Conservation (phyloP, 192 early-diverging fungal species). For the Podila minutissima region DNA sequence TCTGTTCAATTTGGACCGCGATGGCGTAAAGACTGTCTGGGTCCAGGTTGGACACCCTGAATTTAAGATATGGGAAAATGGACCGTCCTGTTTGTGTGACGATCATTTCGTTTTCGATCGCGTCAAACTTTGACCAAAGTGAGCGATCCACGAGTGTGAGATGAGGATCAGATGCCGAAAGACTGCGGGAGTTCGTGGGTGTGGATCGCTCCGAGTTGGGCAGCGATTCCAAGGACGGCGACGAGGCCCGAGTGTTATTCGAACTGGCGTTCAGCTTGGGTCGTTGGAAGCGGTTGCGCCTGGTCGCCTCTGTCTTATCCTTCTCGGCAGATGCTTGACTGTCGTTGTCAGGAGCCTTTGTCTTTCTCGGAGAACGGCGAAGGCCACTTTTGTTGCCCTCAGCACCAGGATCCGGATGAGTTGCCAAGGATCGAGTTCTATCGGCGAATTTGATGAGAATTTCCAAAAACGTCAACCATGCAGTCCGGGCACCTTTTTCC, state of each 20-base stretch:
- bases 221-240: background rate
- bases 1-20: conserved; percentile 55
- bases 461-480: too few relatives aligned
- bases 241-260: background rate
- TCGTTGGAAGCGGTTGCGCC: too few relatives aligned
- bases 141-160: conserved; percentile 18
- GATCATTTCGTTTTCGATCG: conserved; percentile 64
- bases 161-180: background rate
- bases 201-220: background rate
- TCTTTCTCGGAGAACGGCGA: too few relatives aligned
- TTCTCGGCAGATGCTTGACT: too few relatives aligned
- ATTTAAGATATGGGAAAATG: conserved; percentile 61
- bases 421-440: too few relatives aligned
- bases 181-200: background rate
- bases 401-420: too few relatives aligned
- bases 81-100: conserved; percentile 68
- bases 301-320: too few relatives aligned
- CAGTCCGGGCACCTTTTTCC: too few relatives aligned
- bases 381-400: too few relatives aligned
- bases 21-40: conserved; percentile 53
- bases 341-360: too few relatives aligned
- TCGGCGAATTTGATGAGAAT: too few relatives aligned
- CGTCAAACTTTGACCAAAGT: conserved; percentile 57
- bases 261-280: too few relatives aligned
- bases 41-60: conserved; percentile 51